Evolutionary conservation across 1,139 yeast species (phyloP).

Genomic region (Yamadazyma mexicana): DNA sequence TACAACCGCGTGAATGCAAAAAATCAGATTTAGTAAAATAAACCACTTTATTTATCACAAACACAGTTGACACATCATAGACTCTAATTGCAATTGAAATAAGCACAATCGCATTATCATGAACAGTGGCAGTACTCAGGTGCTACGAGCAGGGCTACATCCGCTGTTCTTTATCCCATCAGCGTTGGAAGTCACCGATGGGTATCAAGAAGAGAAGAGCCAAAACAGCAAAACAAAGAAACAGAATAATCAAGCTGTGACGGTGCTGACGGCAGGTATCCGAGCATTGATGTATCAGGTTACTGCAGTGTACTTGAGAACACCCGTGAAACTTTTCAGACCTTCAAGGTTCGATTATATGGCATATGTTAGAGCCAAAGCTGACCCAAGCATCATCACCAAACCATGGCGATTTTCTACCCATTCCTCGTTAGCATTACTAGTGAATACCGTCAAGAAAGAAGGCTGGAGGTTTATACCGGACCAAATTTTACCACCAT

Average conservation of each 20-base stretch:
- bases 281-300: constrained; percentile 81
- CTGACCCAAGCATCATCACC: constrained; percentile 40
- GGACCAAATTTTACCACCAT: constrained; percentile 80
- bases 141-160: not conserved
- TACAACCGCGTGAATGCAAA: not conserved
- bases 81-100: too few species aligned
- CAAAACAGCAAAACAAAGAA: constrained; percentile 6
- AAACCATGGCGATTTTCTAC: constrained; percentile 70
- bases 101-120: not conserved
- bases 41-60: not conserved
- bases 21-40: not conserved
- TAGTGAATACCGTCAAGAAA: constrained; percentile 65
- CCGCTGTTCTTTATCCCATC: constrained; percentile 4
- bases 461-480: constrained; percentile 92
- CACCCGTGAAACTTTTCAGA: constrained; percentile 82
- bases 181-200: not conserved
- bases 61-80: not conserved
- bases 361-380: constrained; percentile 60
- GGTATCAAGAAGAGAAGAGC: not conserved
- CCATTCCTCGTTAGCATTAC: constrained; percentile 75
- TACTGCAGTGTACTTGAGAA: constrained; percentile 73
- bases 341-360: constrained; percentile 89
- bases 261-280: constrained; percentile 73
- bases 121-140: not conserved
- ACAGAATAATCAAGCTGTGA: constrained; percentile 34